Percentiles rank a stretch among this genome's conserved stretches.
These are phyloP conservation scores for Penicillium lagena DNA, from an alignment of 495 filamentous ascomycete genomes.

Conservation along the genomic window DNA sequence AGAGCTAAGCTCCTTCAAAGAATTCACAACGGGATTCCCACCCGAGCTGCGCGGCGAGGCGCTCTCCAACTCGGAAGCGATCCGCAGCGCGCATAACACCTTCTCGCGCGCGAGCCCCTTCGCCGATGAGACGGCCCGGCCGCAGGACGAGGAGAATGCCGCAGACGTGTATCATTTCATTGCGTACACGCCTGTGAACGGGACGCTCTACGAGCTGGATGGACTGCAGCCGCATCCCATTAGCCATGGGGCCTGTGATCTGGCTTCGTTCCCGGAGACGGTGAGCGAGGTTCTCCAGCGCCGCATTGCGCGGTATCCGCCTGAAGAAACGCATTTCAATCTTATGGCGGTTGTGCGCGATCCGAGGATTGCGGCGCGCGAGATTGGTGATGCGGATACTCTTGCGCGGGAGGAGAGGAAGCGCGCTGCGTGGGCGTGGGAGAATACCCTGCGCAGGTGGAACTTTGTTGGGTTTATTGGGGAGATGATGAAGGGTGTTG, in stretches of 20 bases:
- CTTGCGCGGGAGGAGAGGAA: slow-evolving; percentile 78
- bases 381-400: slow-evolving; percentile 76
- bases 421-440: slow-evolving; percentile 83
- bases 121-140: slow-evolving; percentile 73
- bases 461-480: slow-evolving; percentile 97
- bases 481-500: slow-evolving; percentile 83
- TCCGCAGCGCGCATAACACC: slow-evolving; percentile 88
- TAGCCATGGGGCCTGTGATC: slow-evolving; percentile 67
- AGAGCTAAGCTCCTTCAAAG: slow-evolving; percentile 71
- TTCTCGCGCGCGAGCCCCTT: slow-evolving; percentile 88
- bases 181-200: slow-evolving; percentile 79
- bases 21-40: slow-evolving; percentile 85
- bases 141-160: slow-evolving; percentile 46
- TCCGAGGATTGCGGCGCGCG: slow-evolving; percentile 63
- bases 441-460: slow-evolving; percentile 87
- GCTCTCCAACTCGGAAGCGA: slow-evolving; percentile 66
- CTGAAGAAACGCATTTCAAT: slow-evolving; percentile 89
- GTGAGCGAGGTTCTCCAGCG: slow-evolving; percentile 82
- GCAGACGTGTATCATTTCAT: slow-evolving; percentile 95
- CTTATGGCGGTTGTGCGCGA: slow-evolving; percentile 88
- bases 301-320: slow-evolving; percentile 79
- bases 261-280: slow-evolving; percentile 66
- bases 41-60: slow-evolving; percentile 67
- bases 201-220: slow-evolving; percentile 86
- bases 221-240: slow-evolving; percentile 91